These are phyloP conservation scores for Pisolithus thermaeus DNA, from an alignment of 1,284 basidiomycete genomes.

Conservation along the genomic window DNA sequence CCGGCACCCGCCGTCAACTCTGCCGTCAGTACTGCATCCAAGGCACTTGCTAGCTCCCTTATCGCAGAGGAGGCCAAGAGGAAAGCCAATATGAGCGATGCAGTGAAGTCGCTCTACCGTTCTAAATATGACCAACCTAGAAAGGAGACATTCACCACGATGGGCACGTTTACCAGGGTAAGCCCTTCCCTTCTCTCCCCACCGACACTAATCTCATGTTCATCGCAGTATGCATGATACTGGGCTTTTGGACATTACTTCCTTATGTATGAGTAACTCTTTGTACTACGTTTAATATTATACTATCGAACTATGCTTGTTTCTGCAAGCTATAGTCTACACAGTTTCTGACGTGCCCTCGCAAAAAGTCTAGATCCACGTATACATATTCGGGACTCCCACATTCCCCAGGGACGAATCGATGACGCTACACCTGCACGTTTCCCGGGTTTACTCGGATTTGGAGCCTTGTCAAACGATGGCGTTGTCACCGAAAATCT, in stretches of 20 bases:
- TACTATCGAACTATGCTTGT: background rate
- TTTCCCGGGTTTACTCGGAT: too few species aligned
- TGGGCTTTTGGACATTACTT: background rate
- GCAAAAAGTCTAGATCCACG: too few species aligned
- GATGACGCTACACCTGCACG: too few species aligned
- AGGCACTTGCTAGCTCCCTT: slow-evolving; percentile 60
- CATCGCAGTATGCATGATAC: background rate
- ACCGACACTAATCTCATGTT: background rate
- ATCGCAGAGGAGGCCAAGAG: slow-evolving; percentile 70
- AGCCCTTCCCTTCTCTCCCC: slow-evolving; percentile 24
- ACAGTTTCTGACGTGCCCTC: too few species aligned
- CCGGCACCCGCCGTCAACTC: slow-evolving; percentile 41
- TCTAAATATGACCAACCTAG: slow-evolving; percentile 42
- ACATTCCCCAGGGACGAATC: too few species aligned
- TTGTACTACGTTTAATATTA: background rate
- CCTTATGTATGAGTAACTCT: background rate
- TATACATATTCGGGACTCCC: too few species aligned
- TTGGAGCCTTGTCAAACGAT: too few species aligned
- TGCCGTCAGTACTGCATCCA: slow-evolving; percentile 50
- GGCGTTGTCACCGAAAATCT: too few species aligned
- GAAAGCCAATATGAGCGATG: slow-evolving; percentile 69
- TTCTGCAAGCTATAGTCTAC: background rate
- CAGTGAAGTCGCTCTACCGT: slow-evolving; percentile 66
- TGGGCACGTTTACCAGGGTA: slow-evolving; percentile 77
- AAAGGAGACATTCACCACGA: slow-evolving; percentile 80